These are phyloP conservation scores for Sporothrix schenckii DNA, from an alignment of 2,329 filamentous ascomycete species.

Conservation along the genomic window DNA sequence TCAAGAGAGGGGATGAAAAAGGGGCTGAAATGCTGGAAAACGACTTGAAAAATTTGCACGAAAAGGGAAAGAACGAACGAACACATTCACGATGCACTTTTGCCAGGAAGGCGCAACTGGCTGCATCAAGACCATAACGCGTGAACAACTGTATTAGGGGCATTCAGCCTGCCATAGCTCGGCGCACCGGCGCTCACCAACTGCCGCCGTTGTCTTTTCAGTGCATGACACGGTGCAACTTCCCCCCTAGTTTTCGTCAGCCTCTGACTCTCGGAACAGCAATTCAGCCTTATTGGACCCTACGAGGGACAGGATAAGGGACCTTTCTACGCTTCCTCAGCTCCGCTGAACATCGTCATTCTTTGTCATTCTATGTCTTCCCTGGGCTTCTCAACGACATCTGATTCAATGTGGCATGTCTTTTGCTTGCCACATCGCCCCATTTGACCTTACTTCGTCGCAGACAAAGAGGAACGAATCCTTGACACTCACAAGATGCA, in stretches of 20 bases:
- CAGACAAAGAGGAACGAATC: not conserved
- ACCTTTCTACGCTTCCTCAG: not conserved
- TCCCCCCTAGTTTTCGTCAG: slow-evolving; percentile 22
- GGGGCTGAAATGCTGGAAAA: not conserved
- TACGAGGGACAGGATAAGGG: not conserved
- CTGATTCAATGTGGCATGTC: not conserved
- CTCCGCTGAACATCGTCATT: not conserved
- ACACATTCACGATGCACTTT: not conserved
- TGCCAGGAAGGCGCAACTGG: not conserved
- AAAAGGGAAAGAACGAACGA: slow-evolving; percentile 1
- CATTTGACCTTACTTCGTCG: not conserved
- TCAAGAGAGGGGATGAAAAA: not conserved
- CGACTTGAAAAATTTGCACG: no score
- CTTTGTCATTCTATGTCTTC: not conserved
- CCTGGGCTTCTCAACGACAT: not conserved
- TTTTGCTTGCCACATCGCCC: not conserved
- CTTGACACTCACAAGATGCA: slow-evolving; percentile 17
- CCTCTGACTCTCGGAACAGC: slow-evolving; percentile 11
- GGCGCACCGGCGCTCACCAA: slow-evolving; percentile 19
- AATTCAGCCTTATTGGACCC: slow-evolving; percentile 20
- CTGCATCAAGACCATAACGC: slow-evolving; percentile 1
- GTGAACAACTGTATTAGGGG: not conserved
- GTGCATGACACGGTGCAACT: slow-evolving; percentile 8
- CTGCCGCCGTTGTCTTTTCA: slow-evolving; percentile 16
- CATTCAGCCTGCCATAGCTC: not conserved